phyloP scores from a whole-genome alignment of 2,329 filamentous ascomycete genomes.

The Fusarium sp. region DNA sequence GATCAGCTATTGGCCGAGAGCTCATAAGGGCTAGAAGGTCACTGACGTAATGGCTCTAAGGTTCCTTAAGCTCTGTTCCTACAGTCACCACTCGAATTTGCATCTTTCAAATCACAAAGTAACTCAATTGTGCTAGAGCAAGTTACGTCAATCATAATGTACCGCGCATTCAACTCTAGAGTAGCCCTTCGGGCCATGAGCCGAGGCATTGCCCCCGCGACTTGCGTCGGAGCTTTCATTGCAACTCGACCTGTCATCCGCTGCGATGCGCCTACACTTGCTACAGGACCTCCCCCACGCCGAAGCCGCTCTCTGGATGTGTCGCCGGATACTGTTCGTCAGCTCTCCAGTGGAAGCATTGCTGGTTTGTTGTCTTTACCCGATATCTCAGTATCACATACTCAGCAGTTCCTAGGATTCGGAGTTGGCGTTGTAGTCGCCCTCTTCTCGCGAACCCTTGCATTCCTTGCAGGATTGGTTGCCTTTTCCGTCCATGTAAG shows the following conservation, averaged over 20 bases:
- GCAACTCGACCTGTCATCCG: constrained; percentile 45
- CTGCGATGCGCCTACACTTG: constrained; percentile 48
- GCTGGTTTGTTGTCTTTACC: constrained; percentile 54
- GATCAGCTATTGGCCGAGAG: constrained; percentile 39
- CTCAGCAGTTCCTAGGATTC: constrained; percentile 62
- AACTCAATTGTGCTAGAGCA: neutral
- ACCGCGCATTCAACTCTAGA: constrained; percentile 40
- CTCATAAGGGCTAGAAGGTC: constrained; percentile 20
- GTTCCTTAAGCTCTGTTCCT: constrained; percentile 11
- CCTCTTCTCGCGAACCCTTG: constrained; percentile 77
- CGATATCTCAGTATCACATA: neutral
- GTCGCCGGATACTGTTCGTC: constrained; percentile 55
- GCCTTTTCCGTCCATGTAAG: constrained; percentile 74
- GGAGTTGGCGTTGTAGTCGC: constrained; percentile 74
- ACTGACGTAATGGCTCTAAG: constrained; percentile 39
- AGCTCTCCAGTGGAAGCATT: constrained; percentile 68
- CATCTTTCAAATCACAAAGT: constrained; percentile 6
- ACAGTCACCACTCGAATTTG: constrained; percentile 4
- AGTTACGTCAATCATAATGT: constrained; percentile 32
- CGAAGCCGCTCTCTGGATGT: constrained; percentile 36
- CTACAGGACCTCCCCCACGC: constrained; percentile 31
- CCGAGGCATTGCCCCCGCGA: constrained; percentile 47
- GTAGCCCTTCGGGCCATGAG: constrained; percentile 45
- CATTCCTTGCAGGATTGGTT: constrained; percentile 73
- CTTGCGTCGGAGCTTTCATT: constrained; percentile 47